A percentile compares a stretch with the other conserved stretches of the same genome.
Evolutionary conservation across 129 eudicot species (phyloP).

Genomic region (Flaveria trinervia): DNA sequence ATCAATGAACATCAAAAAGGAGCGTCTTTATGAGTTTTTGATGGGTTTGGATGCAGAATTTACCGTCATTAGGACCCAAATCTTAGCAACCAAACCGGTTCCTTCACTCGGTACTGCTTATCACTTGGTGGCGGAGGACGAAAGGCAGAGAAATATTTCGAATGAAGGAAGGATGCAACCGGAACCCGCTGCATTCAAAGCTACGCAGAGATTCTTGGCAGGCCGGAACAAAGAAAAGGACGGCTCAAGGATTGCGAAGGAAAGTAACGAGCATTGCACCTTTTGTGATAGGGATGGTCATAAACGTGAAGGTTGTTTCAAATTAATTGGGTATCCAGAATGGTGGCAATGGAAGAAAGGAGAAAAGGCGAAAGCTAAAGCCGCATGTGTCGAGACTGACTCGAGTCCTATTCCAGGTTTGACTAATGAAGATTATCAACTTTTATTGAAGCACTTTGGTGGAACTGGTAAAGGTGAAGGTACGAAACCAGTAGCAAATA

Average conservation of each 20-base stretch:
- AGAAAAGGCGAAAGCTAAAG: background rate
- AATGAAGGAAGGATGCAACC: background rate
- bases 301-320: background rate
- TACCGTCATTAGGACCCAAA: background rate
- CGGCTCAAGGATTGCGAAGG: background rate
- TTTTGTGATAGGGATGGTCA: background rate
- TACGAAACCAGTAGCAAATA: too few species aligned
- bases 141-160: background rate
- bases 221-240: background rate
- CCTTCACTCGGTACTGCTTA: background rate
- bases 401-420: background rate
- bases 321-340: background rate
- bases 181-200: background rate
- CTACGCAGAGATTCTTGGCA: background rate
- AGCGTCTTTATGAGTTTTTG: background rate
- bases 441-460: too few species aligned
- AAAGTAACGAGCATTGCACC: background rate
- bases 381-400: background rate
- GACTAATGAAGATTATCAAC: too few species aligned
- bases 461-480: too few species aligned
- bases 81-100: background rate
- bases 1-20: too few species aligned
- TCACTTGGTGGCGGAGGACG: background rate
- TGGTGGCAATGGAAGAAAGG: background rate
- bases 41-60: background rate